A percentile compares a stretch with the other conserved stretches of the same genome.
Evolutionary conservation across 352 stramenopile genomes (phyloP).

Genomic region (Phytophthora citrophthora): DNA sequence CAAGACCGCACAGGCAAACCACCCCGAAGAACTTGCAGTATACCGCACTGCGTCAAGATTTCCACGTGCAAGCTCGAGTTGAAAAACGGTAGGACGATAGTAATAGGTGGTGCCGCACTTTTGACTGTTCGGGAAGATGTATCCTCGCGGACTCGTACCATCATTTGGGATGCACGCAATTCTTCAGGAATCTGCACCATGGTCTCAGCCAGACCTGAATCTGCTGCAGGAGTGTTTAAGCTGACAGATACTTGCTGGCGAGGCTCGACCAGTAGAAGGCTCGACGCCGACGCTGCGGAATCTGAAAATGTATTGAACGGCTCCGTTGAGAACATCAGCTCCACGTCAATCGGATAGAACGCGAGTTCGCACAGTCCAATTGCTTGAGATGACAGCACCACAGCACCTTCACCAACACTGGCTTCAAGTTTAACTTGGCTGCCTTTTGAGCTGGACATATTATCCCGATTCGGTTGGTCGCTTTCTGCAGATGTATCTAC

Average conservation of each 20-base stretch:
- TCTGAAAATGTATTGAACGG: constrained; percentile 62
- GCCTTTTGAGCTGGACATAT: background rate
- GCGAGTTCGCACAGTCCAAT: constrained; percentile 47
- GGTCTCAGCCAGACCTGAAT: constrained; percentile 17
- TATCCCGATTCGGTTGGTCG: background rate
- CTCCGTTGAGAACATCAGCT: constrained; percentile 72
- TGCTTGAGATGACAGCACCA: constrained; percentile 41
- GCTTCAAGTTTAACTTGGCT: constrained; percentile 38
- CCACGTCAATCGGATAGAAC: constrained; percentile 71
- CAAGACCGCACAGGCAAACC: constrained; percentile 48
- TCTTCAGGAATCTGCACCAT: constrained; percentile 37
- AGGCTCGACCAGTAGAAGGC: constrained; percentile 54
- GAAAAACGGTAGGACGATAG: constrained; percentile 57
- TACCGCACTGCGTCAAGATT: constrained; percentile 51
- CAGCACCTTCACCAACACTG: constrained; percentile 25
- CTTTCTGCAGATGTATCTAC: constrained; percentile 7
- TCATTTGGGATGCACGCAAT: constrained; percentile 46
- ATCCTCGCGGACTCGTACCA: constrained; percentile 50
- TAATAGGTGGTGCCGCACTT: constrained; percentile 33
- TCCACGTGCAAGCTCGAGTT: constrained; percentile 53
- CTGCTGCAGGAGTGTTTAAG: constrained; percentile 11
- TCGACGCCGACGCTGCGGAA: constrained; percentile 40
- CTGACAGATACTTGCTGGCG: constrained; percentile 40
- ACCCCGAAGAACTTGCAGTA: constrained; percentile 58
- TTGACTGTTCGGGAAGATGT: constrained; percentile 30